Conservation (phyloP, 2,329 filamentous ascomycete genomes). For the Pyrenochaeta sp. region DNA sequence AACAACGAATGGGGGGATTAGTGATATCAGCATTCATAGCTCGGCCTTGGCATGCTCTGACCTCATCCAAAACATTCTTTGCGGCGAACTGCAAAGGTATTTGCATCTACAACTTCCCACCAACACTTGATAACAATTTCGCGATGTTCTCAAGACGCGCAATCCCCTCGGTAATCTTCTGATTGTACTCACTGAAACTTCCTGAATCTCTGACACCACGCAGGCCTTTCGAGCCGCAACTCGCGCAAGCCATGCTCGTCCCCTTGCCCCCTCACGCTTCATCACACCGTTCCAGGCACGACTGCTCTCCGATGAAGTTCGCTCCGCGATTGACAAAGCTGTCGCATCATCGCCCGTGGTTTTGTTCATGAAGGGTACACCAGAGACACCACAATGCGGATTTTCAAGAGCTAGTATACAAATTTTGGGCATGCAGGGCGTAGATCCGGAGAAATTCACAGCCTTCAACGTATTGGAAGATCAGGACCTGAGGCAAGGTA, state of each 20-base stretch:
- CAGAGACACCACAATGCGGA: slow-evolving; percentile 93
- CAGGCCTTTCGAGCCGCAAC: slow-evolving; percentile 50
- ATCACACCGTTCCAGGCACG: slow-evolving; percentile 63
- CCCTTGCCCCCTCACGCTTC: slow-evolving; percentile 53
- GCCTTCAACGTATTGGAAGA: slow-evolving; percentile 98
- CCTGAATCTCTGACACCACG: slow-evolving; percentile 11
- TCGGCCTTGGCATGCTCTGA: slow-evolving; percentile 34
- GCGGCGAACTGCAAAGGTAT: slow-evolving; percentile 34
- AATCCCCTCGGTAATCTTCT: slow-evolving; percentile 42
- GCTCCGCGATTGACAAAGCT: slow-evolving; percentile 87
- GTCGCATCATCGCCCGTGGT: slow-evolving; percentile 89
- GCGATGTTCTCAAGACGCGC: slow-evolving; percentile 51
- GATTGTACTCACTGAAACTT: not conserved
- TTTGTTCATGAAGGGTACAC: slow-evolving; percentile 99
- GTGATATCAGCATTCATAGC: slow-evolving; percentile 17
- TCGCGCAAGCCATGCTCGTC: slow-evolving; percentile 36
- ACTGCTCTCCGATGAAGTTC: slow-evolving; percentile 81
- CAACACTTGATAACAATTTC: slow-evolving; percentile 17
- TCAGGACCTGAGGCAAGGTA: slow-evolving; percentile 81
- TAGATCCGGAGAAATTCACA: slow-evolving; percentile 95
- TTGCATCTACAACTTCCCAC: slow-evolving; percentile 21
- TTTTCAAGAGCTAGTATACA: slow-evolving; percentile 96
- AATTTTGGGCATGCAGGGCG: slow-evolving; percentile 91
- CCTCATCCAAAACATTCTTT: slow-evolving; percentile 39
- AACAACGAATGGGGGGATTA: slow-evolving; percentile 10